These are phyloP conservation scores for Casuarina equisetifolia DNA, from an alignment of 306 rosid species.

Conservation along the genomic window DNA sequence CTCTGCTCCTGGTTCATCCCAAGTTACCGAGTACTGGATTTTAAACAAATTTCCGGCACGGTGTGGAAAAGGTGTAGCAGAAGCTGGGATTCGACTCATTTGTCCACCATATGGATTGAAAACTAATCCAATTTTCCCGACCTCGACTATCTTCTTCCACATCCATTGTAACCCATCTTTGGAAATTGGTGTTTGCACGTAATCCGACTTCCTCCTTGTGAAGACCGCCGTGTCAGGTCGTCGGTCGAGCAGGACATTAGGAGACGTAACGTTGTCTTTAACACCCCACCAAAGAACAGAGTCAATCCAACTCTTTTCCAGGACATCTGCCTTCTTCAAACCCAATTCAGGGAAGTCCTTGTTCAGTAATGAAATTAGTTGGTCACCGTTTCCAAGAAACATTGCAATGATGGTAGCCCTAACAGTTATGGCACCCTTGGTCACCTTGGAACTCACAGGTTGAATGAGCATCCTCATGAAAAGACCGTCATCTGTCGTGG, in stretches of 20 bases:
- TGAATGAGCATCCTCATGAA: conserved; percentile 29
- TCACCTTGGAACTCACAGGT: background rate
- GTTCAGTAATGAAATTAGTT: conserved; percentile 17
- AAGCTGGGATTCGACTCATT: conserved; percentile 26
- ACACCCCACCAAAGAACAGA: conserved; percentile 29
- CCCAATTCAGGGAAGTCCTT: conserved; percentile 32
- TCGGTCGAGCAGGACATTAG: conserved; percentile 16
- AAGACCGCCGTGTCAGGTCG: background rate
- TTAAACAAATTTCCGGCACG: conserved; percentile 29
- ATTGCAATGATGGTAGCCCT: conserved; percentile 10
- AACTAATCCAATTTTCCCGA: conserved; percentile 18
- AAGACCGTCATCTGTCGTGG: conserved; percentile 14
- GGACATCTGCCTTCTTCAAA: conserved; percentile 19
- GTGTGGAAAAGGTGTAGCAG: conserved; percentile 36
- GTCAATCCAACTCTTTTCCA: conserved; percentile 29
- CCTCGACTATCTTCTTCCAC: conserved; percentile 26
- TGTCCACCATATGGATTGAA: conserved; percentile 41
- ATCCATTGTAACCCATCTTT: conserved; percentile 25
- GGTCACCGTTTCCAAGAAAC: conserved; percentile 22
- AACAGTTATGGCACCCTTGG: conserved; percentile 11
- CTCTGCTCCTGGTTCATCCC: conserved; percentile 15
- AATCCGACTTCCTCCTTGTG: conserved; percentile 32
- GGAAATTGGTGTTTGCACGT: conserved; percentile 30
- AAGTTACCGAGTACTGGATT: conserved; percentile 29
- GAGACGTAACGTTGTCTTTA: background rate